These are phyloP conservation scores for Mortierella sp. DNA, from an alignment of 371 early-diverging fungal species.

Conservation along the genomic window DNA sequence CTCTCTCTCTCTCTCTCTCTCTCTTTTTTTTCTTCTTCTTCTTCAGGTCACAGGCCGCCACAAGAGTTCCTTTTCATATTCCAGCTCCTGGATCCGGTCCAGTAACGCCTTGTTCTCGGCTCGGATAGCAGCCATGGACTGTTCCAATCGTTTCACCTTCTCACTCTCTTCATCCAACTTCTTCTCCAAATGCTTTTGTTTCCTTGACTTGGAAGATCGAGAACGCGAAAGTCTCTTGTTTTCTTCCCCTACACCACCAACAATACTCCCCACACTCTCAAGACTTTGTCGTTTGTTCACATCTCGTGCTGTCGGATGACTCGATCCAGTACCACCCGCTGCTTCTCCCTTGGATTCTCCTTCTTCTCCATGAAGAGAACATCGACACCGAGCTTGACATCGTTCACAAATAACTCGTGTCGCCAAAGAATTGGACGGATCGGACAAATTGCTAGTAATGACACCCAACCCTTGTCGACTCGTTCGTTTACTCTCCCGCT, in stretches of 20 bases:
- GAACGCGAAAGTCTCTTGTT: not conserved
- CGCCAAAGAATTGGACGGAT: not conserved
- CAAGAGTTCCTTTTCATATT: constrained; percentile 28
- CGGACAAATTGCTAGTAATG: too few relatives aligned
- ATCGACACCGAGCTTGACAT: constrained; percentile 32
- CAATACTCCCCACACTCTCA: too few relatives aligned
- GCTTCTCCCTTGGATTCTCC: not conserved
- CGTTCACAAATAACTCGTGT: constrained; percentile 20
- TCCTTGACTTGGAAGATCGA: constrained; percentile 1
- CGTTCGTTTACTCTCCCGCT: too few relatives aligned
- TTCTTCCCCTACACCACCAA: not conserved
- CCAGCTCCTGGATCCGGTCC: constrained; percentile 45
- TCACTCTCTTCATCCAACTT: constrained; percentile 21
- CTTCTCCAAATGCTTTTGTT: too few relatives aligned
- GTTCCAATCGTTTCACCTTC: constrained; percentile 39
- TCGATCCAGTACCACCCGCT: not conserved
- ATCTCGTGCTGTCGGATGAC: too few relatives aligned
- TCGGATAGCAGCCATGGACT: constrained; percentile 39
- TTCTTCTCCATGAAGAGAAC: not conserved
- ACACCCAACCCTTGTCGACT: too few relatives aligned
- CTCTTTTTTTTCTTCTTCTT: too few relatives aligned
- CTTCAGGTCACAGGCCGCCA: too few relatives aligned
- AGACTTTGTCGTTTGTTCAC: too few relatives aligned
- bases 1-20: too few relatives aligned
- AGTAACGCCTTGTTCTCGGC: constrained; percentile 45